Percentiles rank a stretch among this genome's conserved stretches.
Evolutionary conservation across 2,329 filamentous ascomycete species (phyloP).

Genomic region (Phialemoniopsis sp.): DNA sequence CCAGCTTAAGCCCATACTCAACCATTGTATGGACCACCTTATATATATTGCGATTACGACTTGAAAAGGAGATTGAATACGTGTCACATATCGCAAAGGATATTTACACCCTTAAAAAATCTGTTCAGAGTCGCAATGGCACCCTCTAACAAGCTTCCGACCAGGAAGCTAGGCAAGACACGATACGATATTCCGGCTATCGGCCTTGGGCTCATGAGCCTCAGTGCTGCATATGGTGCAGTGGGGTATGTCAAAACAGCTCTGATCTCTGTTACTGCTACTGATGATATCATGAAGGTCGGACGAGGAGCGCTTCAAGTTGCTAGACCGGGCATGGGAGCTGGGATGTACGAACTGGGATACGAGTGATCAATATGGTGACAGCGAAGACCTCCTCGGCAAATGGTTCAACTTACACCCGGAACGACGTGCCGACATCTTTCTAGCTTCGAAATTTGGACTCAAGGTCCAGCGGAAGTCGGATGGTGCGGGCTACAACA

Average conservation of each 20-base stretch:
- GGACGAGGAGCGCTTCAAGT: slow-evolving; percentile 6
- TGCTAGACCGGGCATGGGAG: slow-evolving; percentile 8
- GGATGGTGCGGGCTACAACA: slow-evolving; percentile 9
- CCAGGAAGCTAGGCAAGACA: slow-evolving; percentile 22
- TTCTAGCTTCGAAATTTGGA: slow-evolving; percentile 47
- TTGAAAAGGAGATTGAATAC: too few relatives aligned
- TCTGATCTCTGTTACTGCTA: not conserved
- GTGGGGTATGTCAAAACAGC: slow-evolving; percentile 1
- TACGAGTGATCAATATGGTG: slow-evolving; percentile 35
- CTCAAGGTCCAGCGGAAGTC: slow-evolving; percentile 18
- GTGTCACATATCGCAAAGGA: too few relatives aligned
- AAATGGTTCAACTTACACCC: slow-evolving; percentile 37
- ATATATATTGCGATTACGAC: too few relatives aligned
- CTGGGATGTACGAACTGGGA: slow-evolving; percentile 5
- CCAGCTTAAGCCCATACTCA: too few relatives aligned
- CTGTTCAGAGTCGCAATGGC: too few relatives aligned
- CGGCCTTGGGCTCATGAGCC: slow-evolving; percentile 7
- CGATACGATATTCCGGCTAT: slow-evolving; percentile 3
- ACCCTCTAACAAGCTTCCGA: slow-evolving; percentile 14
- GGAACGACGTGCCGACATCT: slow-evolving; percentile 40
- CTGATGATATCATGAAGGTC: slow-evolving; percentile 1
- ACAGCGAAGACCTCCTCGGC: slow-evolving; percentile 39
- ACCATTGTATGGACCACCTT: too few relatives aligned
- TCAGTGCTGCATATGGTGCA: slow-evolving; percentile 3
- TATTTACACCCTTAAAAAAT: too few relatives aligned